Evolutionary conservation across 2,329 filamentous ascomycete genomes (phyloP).

Genomic region (Beauveria australis): DNA sequence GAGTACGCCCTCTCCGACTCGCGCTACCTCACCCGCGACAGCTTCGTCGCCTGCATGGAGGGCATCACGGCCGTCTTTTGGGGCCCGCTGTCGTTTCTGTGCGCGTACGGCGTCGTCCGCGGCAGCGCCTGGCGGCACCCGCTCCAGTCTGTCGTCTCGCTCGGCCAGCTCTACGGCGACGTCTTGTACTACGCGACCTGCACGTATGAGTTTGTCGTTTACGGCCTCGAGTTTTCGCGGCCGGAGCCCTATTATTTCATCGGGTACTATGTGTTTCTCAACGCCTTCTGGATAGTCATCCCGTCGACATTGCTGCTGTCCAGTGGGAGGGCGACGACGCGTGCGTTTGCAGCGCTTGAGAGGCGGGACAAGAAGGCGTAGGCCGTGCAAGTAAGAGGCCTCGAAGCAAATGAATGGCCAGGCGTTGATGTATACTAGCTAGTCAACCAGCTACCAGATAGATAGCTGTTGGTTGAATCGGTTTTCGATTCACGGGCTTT

Average conservation of each 20-base stretch:
- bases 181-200: slow-evolving; percentile 36
- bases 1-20: slow-evolving; percentile 42
- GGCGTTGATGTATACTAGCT: too few relatives aligned
- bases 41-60: slow-evolving; percentile 40
- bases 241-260: slow-evolving; percentile 38
- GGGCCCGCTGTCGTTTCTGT: slow-evolving; percentile 36
- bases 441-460: too few relatives aligned
- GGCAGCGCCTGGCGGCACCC: slow-evolving; percentile 32
- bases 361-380: neutral
- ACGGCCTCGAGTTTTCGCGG: slow-evolving; percentile 28
- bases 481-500: too few relatives aligned
- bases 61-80: slow-evolving; percentile 36
- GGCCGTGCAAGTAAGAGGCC: neutral
- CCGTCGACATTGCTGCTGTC: slow-evolving; percentile 21
- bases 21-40: slow-evolving; percentile 36
- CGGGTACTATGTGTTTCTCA: slow-evolving; percentile 36
- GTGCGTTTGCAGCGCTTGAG: slow-evolving; percentile 10
- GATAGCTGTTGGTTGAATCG: too few relatives aligned
- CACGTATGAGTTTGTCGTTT: slow-evolving; percentile 25
- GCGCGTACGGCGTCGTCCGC: slow-evolving; percentile 29
- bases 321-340: slow-evolving; percentile 12
- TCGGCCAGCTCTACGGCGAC: slow-evolving; percentile 36
- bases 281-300: slow-evolving; percentile 38
- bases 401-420: too few relatives aligned
- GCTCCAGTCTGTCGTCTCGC: slow-evolving; percentile 29